These are phyloP conservation scores for Jimgerdemannia lactiflua DNA, from an alignment of 192 early-diverging fungal genomes.

Conservation along the genomic window DNA sequence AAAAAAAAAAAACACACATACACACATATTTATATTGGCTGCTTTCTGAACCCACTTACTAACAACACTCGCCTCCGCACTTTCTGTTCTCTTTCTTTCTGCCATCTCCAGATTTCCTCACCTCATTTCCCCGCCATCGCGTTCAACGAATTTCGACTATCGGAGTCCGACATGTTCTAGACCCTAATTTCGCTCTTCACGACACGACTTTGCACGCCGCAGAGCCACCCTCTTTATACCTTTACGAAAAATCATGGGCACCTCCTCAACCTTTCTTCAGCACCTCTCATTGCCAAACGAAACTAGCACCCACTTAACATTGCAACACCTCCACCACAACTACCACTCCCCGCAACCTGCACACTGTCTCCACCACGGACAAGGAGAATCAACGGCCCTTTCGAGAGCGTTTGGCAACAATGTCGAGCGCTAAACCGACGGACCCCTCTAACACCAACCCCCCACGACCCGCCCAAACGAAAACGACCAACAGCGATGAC, in stretches of 20 bases:
- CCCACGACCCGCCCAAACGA: slow-evolving; percentile 29
- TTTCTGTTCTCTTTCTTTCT: neutral
- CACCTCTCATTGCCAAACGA: neutral
- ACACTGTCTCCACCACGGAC: neutral
- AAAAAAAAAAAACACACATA: too few relatives aligned
- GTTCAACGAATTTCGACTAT: neutral
- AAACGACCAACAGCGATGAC: slow-evolving; percentile 23
- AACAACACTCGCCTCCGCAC: neutral
- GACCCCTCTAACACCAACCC: neutral
- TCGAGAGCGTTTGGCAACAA: neutral
- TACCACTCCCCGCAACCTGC: neutral
- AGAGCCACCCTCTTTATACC: neutral
- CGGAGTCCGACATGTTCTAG: neutral
- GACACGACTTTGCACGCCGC: neutral
- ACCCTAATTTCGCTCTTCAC: neutral
- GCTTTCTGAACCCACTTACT: neutral
- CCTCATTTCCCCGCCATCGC: neutral
- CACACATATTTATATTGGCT: too few relatives aligned
- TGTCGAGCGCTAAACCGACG: neutral
- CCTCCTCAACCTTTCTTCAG: neutral
- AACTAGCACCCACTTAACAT: neutral
- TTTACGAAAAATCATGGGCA: neutral
- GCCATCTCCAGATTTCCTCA: neutral
- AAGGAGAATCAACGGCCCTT: neutral
- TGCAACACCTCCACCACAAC: neutral